phyloP scores from a whole-genome alignment of 2,329 filamentous ascomycete genomes.

The Colletotrichum acutatum region DNA sequence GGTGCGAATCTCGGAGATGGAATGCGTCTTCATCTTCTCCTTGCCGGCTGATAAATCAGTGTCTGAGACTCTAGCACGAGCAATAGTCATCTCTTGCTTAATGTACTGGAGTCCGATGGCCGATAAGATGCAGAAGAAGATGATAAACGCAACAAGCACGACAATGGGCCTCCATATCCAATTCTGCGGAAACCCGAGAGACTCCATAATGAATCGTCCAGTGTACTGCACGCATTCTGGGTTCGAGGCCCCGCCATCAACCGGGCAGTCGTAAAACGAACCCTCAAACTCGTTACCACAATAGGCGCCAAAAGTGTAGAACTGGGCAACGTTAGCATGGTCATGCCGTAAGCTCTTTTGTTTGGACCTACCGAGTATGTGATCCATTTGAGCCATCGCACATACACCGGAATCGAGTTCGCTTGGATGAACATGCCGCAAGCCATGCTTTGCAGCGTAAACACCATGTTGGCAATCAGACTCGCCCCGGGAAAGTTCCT shows the following conservation, averaged over 20 bases:
- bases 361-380: conserved; percentile 64
- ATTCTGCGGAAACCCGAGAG: conserved; percentile 72
- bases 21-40: conserved; percentile 71
- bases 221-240: conserved; percentile 76
- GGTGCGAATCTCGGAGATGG: conserved; percentile 63
- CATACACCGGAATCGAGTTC: conserved; percentile 78
- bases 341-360: conserved; percentile 38
- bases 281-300: conserved; percentile 78
- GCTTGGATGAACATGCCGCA: conserved; percentile 83
- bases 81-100: conserved; percentile 76
- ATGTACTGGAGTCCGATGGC: conserved; percentile 72
- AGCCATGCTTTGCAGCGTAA: conserved; percentile 78
- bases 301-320: conserved; percentile 78
- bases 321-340: conserved; percentile 52
- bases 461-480: conserved; percentile 77
- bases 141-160: conserved; percentile 68
- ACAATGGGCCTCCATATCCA: conserved; percentile 77
- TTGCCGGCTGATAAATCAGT: conserved; percentile 76
- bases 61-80: conserved; percentile 67
- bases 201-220: conserved; percentile 75
- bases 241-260: conserved; percentile 68
- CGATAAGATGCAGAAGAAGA: conserved; percentile 72
- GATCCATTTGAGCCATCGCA: conserved; percentile 81
- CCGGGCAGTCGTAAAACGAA: conserved; percentile 79
- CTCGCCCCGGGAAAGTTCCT: conserved; percentile 77